These are phyloP conservation scores for Artemisia tridentata DNA, from an alignment of 129 eudicot species.

Conservation along the genomic window DNA sequence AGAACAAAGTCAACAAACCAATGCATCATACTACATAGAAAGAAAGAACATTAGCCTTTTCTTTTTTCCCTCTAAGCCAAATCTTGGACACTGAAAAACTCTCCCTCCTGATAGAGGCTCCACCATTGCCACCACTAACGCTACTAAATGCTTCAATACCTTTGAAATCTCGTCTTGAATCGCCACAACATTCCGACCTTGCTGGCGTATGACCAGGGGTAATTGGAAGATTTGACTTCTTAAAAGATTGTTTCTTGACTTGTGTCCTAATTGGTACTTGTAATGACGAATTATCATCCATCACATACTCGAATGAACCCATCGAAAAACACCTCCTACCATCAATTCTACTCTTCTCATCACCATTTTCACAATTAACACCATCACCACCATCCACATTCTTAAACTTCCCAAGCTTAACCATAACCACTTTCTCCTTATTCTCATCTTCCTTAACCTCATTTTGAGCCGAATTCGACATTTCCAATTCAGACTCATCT, in stretches of 20 bases:
- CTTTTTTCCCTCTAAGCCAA: conserved; percentile 77
- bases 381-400: conserved; percentile 52
- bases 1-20: too few species aligned
- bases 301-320: conserved; percentile 93
- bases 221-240: conserved; percentile 46
- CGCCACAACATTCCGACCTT: conserved; percentile 74
- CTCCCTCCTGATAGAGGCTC: conserved; percentile 40
- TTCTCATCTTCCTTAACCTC: conserved; percentile 44
- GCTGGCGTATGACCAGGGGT: conserved; percentile 59
- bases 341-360: conserved; percentile 41
- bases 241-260: conserved; percentile 48
- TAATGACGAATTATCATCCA: conserved; percentile 67
- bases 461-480: conserved; percentile 39
- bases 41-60: conserved; percentile 43
- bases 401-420: conserved; percentile 82
- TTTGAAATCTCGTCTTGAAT: conserved; percentile 66
- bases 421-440: conserved; percentile 55
- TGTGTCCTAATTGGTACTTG: conserved; percentile 74
- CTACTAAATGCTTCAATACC: conserved; percentile 50
- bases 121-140: conserved; percentile 29
- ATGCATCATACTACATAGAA: too few species aligned
- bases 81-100: conserved; percentile 79
- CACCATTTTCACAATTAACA: conserved; percentile 20
- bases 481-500: conserved; percentile 25
- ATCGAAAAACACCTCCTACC: conserved; percentile 86